These are phyloP conservation scores for Phaeosphaeria sp. DNA, from an alignment of 2,329 filamentous ascomycete species.

Conservation along the genomic window DNA sequence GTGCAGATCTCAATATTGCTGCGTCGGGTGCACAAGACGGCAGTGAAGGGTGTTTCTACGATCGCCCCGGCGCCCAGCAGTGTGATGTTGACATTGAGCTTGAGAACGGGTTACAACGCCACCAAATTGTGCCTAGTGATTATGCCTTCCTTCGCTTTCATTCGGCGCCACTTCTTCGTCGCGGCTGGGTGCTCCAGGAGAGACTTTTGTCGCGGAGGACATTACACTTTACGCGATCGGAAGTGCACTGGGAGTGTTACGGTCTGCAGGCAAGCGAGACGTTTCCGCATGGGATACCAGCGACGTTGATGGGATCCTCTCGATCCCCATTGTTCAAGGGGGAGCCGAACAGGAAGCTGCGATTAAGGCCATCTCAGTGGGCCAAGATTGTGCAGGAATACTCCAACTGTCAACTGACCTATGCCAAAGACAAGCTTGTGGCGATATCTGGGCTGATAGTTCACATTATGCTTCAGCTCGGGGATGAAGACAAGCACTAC, in stretches of 20 bases:
- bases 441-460: background rate
- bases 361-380: background rate
- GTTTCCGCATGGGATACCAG: background rate
- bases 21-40: background rate
- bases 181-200: background rate
- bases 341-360: background rate
- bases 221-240: background rate
- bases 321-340: no score
- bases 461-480: background rate
- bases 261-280: background rate
- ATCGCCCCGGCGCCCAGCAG: background rate
- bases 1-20: background rate
- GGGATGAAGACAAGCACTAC: background rate
- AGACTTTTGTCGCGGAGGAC: background rate
- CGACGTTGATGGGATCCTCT: background rate
- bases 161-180: background rate
- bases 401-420: background rate
- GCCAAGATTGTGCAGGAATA: background rate
- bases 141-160: no score
- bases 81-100: background rate
- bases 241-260: background rate
- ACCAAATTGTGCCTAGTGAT: background rate
- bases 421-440: background rate
- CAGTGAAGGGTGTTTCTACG: background rate
- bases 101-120: background rate